Percentiles rank a stretch among this genome's conserved stretches.
phyloP scores from a whole-genome alignment of 1,284 basidiomycete species.

The Cutaneotrichosporon cutaneum region DNA sequence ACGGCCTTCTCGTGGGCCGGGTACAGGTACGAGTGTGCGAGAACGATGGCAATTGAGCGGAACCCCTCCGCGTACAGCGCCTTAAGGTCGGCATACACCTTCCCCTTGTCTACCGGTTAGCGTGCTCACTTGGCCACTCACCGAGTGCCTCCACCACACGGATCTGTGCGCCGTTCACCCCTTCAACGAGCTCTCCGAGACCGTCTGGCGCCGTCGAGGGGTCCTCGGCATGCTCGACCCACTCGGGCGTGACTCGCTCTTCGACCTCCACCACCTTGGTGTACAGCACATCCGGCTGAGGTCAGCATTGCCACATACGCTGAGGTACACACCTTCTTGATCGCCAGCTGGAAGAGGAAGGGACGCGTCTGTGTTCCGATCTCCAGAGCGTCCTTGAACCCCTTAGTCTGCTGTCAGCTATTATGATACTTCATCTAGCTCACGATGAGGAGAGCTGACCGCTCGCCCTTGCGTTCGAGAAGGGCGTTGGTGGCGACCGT shows the following conservation, averaged over 20 bases:
- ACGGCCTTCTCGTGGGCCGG: slow-evolving; percentile 65
- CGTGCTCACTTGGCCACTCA: too few species aligned
- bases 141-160: slow-evolving; percentile 16
- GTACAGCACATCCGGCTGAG: slow-evolving; percentile 52
- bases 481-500: slow-evolving; percentile 95
- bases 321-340: slow-evolving; percentile 35
- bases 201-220: not conserved
- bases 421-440: not conserved
- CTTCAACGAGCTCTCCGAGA: slow-evolving; percentile 1
- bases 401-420: slow-evolving; percentile 35
- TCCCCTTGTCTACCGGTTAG: slow-evolving; percentile 25
- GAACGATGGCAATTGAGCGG: slow-evolving; percentile 77
- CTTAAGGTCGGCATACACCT: slow-evolving; percentile 60
- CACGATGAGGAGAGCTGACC: slow-evolving; percentile 65
- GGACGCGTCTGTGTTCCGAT: slow-evolving; percentile 53
- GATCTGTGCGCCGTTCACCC: not conserved
- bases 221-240: slow-evolving; percentile 41
- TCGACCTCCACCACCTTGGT: slow-evolving; percentile 56
- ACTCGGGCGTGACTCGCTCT: slow-evolving; percentile 65
- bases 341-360: slow-evolving; percentile 50
- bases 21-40: slow-evolving; percentile 76
- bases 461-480: slow-evolving; percentile 87
- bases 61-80: slow-evolving; percentile 72
- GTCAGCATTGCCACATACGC: not conserved
- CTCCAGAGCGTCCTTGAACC: slow-evolving; percentile 51